A percentile compares a stretch with the other conserved stretches of the same genome.
These are phyloP conservation scores for Nothophytophthora sp. DNA, from an alignment of 352 stramenopile genomes.

Conservation along the genomic window DNA sequence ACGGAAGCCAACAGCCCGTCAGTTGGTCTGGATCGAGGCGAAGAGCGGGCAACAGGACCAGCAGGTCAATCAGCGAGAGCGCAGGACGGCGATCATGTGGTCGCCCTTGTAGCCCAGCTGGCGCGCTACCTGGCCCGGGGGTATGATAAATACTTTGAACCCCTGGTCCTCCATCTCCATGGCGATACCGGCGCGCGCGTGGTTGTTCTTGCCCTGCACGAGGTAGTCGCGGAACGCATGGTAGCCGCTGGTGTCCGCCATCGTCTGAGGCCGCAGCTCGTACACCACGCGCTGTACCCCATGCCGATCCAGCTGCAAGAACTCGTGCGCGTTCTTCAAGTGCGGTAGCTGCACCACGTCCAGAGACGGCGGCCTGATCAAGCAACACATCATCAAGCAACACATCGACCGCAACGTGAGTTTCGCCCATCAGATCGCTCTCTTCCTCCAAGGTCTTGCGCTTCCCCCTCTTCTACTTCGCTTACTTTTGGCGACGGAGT, in stretches of 20 bases:
- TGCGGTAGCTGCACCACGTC: conserved; percentile 63
- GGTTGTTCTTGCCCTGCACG: conserved; percentile 36
- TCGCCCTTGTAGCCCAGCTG: conserved; percentile 61
- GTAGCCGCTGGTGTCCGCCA: conserved; percentile 44
- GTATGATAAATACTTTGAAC: conserved; percentile 76
- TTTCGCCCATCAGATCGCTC: too few relatives aligned
- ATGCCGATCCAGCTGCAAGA: conserved; percentile 57
- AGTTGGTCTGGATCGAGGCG: too few relatives aligned
- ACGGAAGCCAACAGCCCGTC: too few relatives aligned
- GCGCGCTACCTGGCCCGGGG: conserved; percentile 50
- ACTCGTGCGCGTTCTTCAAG: conserved; percentile 51
- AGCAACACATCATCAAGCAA: neutral
- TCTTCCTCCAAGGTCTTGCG: neutral
- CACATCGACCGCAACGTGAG: neutral
- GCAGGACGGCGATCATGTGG: conserved; percentile 68
- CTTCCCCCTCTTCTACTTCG: too few relatives aligned
- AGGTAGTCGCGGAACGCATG: conserved; percentile 62
- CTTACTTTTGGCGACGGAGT: conserved; percentile 2
- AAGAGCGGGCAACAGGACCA: too few relatives aligned
- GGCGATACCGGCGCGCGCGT: conserved; percentile 45
- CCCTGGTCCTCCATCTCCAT: conserved; percentile 58
- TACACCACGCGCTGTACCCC: conserved; percentile 55
- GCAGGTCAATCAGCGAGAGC: conserved; percentile 34
- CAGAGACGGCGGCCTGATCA: conserved; percentile 43
- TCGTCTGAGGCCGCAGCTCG: conserved; percentile 49